Percentiles rank a stretch among this genome's conserved stretches.
Evolutionary conservation across 768 basidiomycete genomes (phyloP).

Genomic region (Lyophyllum atratum): DNA sequence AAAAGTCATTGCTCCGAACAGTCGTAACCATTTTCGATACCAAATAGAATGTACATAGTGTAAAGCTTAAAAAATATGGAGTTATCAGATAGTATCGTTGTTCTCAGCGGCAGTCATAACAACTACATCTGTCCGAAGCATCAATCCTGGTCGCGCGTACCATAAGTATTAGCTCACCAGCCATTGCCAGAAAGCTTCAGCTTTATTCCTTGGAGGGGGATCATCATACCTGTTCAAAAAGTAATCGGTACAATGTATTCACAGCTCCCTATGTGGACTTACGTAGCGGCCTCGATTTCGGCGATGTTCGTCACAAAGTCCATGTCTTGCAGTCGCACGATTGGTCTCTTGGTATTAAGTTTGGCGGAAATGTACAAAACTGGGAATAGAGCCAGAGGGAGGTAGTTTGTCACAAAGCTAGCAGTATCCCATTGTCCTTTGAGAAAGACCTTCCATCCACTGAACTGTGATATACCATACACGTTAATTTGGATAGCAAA

Average conservation of each 20-base stretch:
- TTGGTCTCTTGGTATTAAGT: constrained; percentile 48
- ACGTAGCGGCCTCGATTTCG: constrained; percentile 69
- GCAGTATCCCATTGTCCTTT: constrained; percentile 49
- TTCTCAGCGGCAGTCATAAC: too few relatives aligned
- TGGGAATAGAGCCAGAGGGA: constrained; percentile 74
- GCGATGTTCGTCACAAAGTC: constrained; percentile 77
- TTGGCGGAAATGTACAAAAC: constrained; percentile 66
- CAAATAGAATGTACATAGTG: not conserved
- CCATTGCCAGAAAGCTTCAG: constrained; percentile 78
- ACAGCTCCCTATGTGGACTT: constrained; percentile 18
- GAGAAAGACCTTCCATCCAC: constrained; percentile 44
- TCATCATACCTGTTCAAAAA: constrained; percentile 55
- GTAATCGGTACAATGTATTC: not conserved
- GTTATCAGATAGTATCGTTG: too few relatives aligned
- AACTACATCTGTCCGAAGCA: not conserved
- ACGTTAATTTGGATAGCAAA: not conserved
- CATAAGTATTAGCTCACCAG: constrained; percentile 52
- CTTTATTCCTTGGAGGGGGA: constrained; percentile 64
- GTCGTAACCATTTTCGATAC: too few relatives aligned
- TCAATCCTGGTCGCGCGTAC: not conserved
- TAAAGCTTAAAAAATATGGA: too few relatives aligned
- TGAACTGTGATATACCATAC: constrained; percentile 32
- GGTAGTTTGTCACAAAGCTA: constrained; percentile 83
- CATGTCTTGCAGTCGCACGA: constrained; percentile 66
- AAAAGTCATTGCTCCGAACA: too few relatives aligned